Base-by-base conservation (phyloP, 2,329 filamentous ascomycete genomes). In the Aphanoascus verrucosus region DNA sequence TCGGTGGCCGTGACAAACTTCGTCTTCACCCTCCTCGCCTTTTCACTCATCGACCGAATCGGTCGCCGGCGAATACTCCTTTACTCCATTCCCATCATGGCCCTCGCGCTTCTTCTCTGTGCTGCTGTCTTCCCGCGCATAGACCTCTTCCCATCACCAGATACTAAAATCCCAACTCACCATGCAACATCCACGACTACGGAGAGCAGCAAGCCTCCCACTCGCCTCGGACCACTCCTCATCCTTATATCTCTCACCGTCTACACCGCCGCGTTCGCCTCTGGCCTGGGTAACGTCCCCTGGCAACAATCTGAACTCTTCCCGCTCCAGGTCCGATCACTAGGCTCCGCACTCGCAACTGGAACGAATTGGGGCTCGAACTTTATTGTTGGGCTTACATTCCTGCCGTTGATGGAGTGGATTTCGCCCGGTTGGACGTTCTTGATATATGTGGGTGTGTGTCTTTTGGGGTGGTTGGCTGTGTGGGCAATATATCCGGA, bases 301-400 rank as follows among this genome's bases (percentile, higher is more conserved):
- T 97, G 91, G 91, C 91, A 95, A 77, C 90, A 95, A 71, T 88
- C 84, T 61, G 91, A 97, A 71, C 78, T 95, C 32, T 96, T 96
- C 64, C 86, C 89, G 0, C 65, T 80, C 15, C 72, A 74, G 15
- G 74, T 85, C 47, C 78, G 84, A 56, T 84, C 80, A 65, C 69
- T 82, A 15, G 79, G 81, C 32, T 83, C 80, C 1, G 75, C 76
- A 12, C 65, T 83, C 28, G 75, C 78, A 6, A 80, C 90, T 6
- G 84, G 83, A 4, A 94, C 87, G 5, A 96, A 86, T 64, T 97
- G 91, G 91, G 79, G 78, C 3, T 83, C 85, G 20, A 97, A 97
- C 66, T 93, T 94, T 56, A 67, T 93, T 15, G 77, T 96, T 1
- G 90, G 89, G 0, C 71, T 94, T 56, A 93, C 88, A 0, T 97